Conservation (phyloP, 2,329 filamentous ascomycete species). For the Xylaria sp. region DNA sequence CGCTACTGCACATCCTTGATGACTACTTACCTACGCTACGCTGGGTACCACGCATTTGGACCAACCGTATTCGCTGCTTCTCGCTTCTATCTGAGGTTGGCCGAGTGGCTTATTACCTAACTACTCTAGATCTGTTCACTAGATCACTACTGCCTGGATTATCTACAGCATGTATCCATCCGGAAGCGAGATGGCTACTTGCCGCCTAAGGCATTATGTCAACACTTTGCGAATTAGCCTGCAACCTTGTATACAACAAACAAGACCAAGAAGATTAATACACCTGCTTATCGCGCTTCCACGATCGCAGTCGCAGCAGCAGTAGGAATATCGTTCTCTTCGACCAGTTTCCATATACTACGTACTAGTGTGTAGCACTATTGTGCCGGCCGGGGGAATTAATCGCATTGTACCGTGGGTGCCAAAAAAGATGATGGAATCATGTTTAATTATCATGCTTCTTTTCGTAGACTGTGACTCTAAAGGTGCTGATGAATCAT, state of each 20-base stretch:
- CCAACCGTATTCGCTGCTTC: neutral
- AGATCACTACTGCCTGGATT: neutral
- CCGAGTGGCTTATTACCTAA: conserved; percentile 13
- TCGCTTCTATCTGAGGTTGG: conserved; percentile 8
- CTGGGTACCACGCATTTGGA: conserved; percentile 3
- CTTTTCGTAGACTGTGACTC: conserved; percentile 34
- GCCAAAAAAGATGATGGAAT: conserved; percentile 20
- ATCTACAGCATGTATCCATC: neutral
- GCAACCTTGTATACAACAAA: neutral
- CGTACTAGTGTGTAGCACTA: neutral
- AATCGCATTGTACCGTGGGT: conserved; percentile 19
- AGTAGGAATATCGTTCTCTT: neutral
- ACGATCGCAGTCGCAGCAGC: neutral
- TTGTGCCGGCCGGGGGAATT: neutral
- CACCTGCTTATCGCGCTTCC: neutral
- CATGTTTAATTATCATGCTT: conserved; percentile 37
- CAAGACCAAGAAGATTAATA: neutral
- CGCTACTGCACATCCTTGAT: conserved; percentile 34
- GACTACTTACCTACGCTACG: conserved; percentile 17
- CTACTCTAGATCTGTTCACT: neutral
- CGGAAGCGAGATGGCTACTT: conserved; percentile 18
- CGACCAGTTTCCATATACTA: conserved; percentile 18
- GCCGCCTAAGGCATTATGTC: neutral
- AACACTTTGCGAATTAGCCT: conserved; percentile 24
- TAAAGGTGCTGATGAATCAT: conserved; percentile 40